These are phyloP conservation scores for Fusarium coffeatum DNA, from an alignment of 2,329 filamentous ascomycete species.

Conservation along the genomic window DNA sequence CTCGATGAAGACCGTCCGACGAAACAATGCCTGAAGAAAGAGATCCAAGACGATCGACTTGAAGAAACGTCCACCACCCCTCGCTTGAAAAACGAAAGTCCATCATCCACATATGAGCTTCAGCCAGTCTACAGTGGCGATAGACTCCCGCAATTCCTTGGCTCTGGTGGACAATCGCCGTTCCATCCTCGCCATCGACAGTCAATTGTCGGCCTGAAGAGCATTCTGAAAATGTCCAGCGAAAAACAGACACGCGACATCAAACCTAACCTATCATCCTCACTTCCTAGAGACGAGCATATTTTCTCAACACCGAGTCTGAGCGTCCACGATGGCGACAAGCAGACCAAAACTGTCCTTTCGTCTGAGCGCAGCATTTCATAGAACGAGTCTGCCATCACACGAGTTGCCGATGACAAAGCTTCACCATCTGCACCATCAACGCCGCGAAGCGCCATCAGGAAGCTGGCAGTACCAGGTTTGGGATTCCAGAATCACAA, in stretches of 20 bases:
- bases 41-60: neutral
- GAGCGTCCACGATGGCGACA: constrained; percentile 31
- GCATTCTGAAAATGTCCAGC: constrained; percentile 36
- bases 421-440: neutral
- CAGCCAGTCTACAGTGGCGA: constrained; percentile 38
- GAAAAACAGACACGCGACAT: neutral
- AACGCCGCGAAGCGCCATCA: neutral
- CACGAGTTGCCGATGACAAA: neutral
- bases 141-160: constrained; percentile 1
- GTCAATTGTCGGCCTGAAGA: constrained; percentile 30
- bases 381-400: constrained; percentile 8
- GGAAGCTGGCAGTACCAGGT: constrained; percentile 7
- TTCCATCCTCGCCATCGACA: constrained; percentile 40
- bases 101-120: constrained; percentile 18
- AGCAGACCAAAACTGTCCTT: constrained; percentile 21
- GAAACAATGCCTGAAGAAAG: constrained; percentile 14
- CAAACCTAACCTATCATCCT: neutral
- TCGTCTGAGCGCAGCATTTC: constrained; percentile 14
- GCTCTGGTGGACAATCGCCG: constrained; percentile 5
- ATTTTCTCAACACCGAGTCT: constrained; percentile 24
- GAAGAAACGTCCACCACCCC: neutral
- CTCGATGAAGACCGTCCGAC: neutral
- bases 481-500: constrained; percentile 6
- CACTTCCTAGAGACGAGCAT: constrained; percentile 9
- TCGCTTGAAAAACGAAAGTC: neutral